Evolutionary conservation across 139 green algal species (phyloP).

Genomic region (Nannochloris sp.): DNA sequence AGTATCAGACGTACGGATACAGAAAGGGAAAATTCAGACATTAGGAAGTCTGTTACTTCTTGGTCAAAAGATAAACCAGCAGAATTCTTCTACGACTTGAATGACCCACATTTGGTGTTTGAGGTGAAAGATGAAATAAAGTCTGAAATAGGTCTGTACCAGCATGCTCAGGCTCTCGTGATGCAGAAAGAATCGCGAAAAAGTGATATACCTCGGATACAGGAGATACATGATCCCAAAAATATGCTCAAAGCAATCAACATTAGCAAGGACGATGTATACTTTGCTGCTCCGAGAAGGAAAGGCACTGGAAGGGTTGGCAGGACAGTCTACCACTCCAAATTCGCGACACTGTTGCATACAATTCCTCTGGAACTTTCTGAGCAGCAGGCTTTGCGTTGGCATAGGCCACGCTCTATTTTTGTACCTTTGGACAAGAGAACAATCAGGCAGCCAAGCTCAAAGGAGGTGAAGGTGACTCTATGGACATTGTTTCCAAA

Average conservation of each 20-base stretch:
- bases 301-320: conserved; percentile 7
- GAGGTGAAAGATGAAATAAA: not conserved
- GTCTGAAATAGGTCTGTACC: not conserved
- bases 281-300: conserved; percentile 8
- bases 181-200: not conserved
- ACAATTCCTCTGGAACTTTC: conserved; percentile 17
- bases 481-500: not conserved
- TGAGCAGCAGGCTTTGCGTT: not conserved
- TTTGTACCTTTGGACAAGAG: conserved; percentile 1
- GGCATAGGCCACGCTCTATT: conserved; percentile 17
- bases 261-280: conserved; percentile 17
- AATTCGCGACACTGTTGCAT: conserved; percentile 14
- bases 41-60: not conserved
- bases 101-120: conserved; percentile 24
- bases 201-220: not conserved
- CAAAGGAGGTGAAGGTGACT: not conserved
- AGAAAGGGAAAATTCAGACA: not conserved
- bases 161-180: not conserved
- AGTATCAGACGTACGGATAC: not conserved
- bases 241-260: conserved; percentile 23
- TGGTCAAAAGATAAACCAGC: conserved; percentile 3
- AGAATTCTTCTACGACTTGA: conserved; percentile 17
- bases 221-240: conserved; percentile 5
- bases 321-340: conserved; percentile 12
- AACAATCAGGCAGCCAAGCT: not conserved